Percentiles rank a stretch among this genome's conserved stretches.
These are phyloP conservation scores for Trichoderma pleuroti DNA, from an alignment of 2,329 filamentous ascomycete genomes.

Conservation along the genomic window DNA sequence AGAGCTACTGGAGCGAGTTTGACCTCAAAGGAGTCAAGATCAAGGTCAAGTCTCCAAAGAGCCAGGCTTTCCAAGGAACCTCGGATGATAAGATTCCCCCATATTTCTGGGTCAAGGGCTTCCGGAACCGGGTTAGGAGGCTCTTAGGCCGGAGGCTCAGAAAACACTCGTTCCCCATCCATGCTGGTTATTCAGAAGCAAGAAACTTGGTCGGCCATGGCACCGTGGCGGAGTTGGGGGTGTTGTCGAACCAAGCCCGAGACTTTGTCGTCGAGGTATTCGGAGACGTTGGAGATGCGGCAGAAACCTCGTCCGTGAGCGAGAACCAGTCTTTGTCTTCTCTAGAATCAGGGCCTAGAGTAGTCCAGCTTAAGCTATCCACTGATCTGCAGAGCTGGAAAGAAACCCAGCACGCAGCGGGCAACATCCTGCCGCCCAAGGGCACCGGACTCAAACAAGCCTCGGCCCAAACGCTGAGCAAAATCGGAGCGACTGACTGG, in stretches of 20 bases:
- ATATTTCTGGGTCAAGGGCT: conserved; percentile 21
- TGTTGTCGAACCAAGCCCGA: conserved; percentile 19
- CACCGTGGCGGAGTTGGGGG: conserved; percentile 17
- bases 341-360: conserved; percentile 4
- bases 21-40: conserved; percentile 19
- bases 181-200: conserved; percentile 22
- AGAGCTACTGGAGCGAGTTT: conserved; percentile 20
- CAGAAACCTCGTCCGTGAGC: neutral
- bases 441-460: conserved; percentile 19
- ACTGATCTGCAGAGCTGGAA: conserved; percentile 23
- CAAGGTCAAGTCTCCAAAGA: conserved; percentile 13
- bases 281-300: conserved; percentile 7
- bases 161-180: conserved; percentile 7
- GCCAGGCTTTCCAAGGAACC: conserved; percentile 2
- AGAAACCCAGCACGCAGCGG: conserved; percentile 19
- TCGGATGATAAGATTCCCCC: conserved; percentile 12
- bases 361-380: conserved; percentile 21
- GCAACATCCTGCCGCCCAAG: conserved; percentile 24
- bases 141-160: conserved; percentile 8
- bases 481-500: conserved; percentile 21
- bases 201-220: conserved; percentile 20
- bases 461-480: conserved; percentile 17
- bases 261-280: conserved; percentile 20
- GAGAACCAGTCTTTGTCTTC: conserved; percentile 2
- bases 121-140: conserved; percentile 13